Evolutionary conservation across 1,139 yeast species (phyloP).

Genomic region (Nakaseomyces delphensis): DNA sequence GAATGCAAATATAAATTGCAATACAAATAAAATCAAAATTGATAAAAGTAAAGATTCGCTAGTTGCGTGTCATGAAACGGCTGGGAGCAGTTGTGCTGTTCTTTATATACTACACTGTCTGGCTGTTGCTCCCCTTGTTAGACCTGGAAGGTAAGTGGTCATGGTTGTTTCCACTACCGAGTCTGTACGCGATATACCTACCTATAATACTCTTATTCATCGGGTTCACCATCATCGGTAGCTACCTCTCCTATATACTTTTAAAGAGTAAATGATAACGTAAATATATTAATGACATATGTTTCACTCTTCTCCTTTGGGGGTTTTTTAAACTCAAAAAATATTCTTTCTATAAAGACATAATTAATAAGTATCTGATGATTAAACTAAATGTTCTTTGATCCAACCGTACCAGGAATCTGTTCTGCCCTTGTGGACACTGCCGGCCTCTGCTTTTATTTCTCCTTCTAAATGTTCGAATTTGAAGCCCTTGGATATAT

Average conservation of each 20-base stretch:
- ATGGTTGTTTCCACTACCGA: conserved; percentile 6
- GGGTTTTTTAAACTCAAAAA: background rate
- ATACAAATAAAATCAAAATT: too few species aligned
- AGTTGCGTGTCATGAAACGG: conserved; percentile 3
- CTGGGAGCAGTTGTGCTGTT: background rate
- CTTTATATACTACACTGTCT: conserved; percentile 5
- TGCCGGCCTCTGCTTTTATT: conserved; percentile 62
- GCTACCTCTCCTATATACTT: conserved; percentile 3
- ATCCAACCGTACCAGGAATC: conserved; percentile 70
- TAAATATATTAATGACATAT: background rate
- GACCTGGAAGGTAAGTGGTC: conserved; percentile 3
- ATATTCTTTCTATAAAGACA: background rate
- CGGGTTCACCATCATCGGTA: conserved; percentile 7
- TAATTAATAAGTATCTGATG: conserved; percentile 17
- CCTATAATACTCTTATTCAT: conserved; percentile 5
- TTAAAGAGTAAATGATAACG: background rate
- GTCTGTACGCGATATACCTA: conserved; percentile 5
- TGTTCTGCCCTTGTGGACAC: conserved; percentile 48
- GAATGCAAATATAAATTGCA: too few species aligned
- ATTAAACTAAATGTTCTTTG: conserved; percentile 37
- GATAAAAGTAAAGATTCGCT: too few species aligned
- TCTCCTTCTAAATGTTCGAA: conserved; percentile 52
- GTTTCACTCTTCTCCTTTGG: background rate
- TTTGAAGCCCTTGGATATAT: conserved; percentile 14
- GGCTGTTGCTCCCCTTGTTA: conserved; percentile 7